Evolutionary conservation across 192 early-diverging fungal genomes (phyloP).

Genomic region (Linnemannia schmuckeri): DNA sequence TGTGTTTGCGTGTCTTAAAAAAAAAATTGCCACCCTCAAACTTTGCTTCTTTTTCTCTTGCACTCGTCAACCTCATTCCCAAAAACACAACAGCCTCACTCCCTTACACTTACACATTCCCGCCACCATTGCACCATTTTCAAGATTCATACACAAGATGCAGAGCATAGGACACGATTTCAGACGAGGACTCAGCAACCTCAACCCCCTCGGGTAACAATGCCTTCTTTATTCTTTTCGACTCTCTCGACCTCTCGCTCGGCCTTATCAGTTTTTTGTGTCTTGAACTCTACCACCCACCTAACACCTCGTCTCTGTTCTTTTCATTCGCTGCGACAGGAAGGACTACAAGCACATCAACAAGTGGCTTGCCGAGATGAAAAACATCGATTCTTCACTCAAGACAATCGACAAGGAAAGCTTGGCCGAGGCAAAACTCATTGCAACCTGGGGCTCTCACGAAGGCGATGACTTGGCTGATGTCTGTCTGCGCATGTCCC

Average conservation of each 20-base stretch:
- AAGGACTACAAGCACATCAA: slow-evolving; percentile 53
- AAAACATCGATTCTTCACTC: slow-evolving; percentile 48
- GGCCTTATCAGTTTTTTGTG: too few species aligned
- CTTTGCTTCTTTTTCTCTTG: background rate
- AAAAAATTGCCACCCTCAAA: too few species aligned
- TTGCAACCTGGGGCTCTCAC: slow-evolving; percentile 35
- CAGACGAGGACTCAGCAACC: slow-evolving; percentile 47
- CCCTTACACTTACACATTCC: background rate
- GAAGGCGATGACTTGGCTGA: slow-evolving; percentile 52
- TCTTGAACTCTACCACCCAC: background rate
- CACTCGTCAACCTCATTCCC: background rate
- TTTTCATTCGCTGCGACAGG: slow-evolving; percentile 2
- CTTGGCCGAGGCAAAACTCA: slow-evolving; percentile 49
- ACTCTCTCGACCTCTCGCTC: background rate
- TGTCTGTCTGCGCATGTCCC: slow-evolving; percentile 51
- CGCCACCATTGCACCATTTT: background rate
- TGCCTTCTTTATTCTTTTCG: background rate
- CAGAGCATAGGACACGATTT: slow-evolving; percentile 55
- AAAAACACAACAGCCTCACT: background rate
- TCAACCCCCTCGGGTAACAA: slow-evolving; percentile 51
- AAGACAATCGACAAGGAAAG: slow-evolving; percentile 53
- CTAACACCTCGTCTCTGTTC: background rate
- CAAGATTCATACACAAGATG: slow-evolving; percentile 16
- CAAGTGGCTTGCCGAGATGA: slow-evolving; percentile 57
- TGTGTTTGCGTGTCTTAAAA: background rate